Evolutionary conservation across 2,329 filamentous ascomycete genomes (phyloP), one percentile per base, ranked within the genome.

Genomic region (Zasmidium citrigriseum): DNA sequence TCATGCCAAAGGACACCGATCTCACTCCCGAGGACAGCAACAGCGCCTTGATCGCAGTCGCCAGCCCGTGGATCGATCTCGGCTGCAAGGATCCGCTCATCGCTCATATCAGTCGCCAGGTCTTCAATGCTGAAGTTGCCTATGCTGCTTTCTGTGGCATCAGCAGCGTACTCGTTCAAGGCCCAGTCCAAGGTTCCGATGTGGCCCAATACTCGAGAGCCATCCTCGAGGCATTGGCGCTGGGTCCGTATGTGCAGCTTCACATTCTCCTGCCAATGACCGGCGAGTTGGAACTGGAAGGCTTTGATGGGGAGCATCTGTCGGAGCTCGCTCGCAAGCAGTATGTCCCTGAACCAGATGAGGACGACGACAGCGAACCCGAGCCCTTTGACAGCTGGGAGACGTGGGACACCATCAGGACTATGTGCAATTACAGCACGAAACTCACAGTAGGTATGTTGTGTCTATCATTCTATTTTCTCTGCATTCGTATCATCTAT

Each of bases 61-160:
- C 86, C n/a, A 96, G 92, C 73, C 85, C 91, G 4, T 98, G 93
- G 93, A 93, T 96, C 65, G 93, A 98, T 71, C 78, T 98, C 12
- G 89, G 88, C 68, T 96, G 93, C 2, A 78, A 86, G 1, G 89
- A 97, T 73, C 90, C 92, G 5, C 76, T 93, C 62, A 87, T 98
- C 62, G 87, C 91, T 7, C 90, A 90, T 72, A 83, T 98, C 58
- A 97, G 93, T 34, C 86, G 90, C 46, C 93, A 97, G 76, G 89
- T 96, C 5, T 80, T 99, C 63, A 92, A 92, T 72, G 82, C 96
- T 41, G 95, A 99, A 73, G 84, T 98, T 49, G 90, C 91, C 50
- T 99, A 97, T 76, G 95, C 96, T 63, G 93, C 91, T 62, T 99
- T 98, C 76, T 97, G 92, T 70, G 96, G 96, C 34, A 84, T 95